These are phyloP conservation scores for Phaeosphaeria sp. DNA, from an alignment of 2,329 filamentous ascomycete species.

Conservation along the genomic window DNA sequence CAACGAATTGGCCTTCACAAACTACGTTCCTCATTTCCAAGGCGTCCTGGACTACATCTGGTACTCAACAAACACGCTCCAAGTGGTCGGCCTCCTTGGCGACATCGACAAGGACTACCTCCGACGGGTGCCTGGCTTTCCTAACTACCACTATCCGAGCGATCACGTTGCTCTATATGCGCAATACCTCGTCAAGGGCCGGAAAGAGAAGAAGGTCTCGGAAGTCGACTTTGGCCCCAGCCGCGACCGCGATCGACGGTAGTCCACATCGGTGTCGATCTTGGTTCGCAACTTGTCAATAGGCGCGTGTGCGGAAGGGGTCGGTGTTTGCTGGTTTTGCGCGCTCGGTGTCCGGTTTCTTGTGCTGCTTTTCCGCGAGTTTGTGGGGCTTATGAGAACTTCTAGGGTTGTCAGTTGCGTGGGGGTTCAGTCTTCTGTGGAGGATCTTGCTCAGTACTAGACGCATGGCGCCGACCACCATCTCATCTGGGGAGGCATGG, in stretches of 20 bases:
- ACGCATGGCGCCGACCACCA: constrained; percentile 18
- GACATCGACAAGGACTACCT: constrained; percentile 87
- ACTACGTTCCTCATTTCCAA: constrained; percentile 92
- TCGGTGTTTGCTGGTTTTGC: constrained; percentile 41
- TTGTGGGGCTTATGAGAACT: constrained; percentile 29
- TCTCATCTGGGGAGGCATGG: constrained; percentile 28
- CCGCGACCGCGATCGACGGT: constrained; percentile 34
- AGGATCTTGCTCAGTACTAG: constrained; percentile 25
- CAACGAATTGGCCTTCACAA: constrained; percentile 89
- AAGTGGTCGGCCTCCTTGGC: constrained; percentile 83
- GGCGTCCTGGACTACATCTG: constrained; percentile 97
- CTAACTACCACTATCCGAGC: constrained; percentile 92
- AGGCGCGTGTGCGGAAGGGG: constrained; percentile 37
- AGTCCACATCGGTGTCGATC: not conserved
- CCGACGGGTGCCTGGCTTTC: constrained; percentile 86
- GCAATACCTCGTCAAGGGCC: constrained; percentile 86
- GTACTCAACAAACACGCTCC: constrained; percentile 90
- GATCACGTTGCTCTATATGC: constrained; percentile 91
- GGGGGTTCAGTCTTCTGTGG: constrained; percentile 17
- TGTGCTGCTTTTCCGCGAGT: constrained; percentile 29
- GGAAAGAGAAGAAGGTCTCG: constrained; percentile 71
- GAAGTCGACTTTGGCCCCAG: constrained; percentile 48
- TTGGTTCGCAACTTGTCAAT: constrained; percentile 38
- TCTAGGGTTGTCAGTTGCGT: constrained; percentile 33
- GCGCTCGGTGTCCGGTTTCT: constrained; percentile 43